phyloP scores from a whole-genome alignment of 495 filamentous ascomycete species.

The Trichoderma orchidacearum region DNA sequence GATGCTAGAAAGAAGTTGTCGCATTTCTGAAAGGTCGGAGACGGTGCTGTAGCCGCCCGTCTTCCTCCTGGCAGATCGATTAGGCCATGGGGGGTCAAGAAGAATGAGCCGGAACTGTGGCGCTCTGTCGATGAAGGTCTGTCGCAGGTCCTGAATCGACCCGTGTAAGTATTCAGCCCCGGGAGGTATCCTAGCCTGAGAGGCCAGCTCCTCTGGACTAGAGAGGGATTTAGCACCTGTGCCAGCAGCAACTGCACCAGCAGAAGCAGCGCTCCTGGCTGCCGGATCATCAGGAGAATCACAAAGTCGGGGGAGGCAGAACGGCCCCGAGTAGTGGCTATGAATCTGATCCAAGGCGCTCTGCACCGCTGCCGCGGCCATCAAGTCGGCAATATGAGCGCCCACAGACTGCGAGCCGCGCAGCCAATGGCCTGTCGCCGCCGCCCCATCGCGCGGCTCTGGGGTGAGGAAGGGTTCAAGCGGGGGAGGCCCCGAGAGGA shows the following conservation, averaged over 20 bases:
- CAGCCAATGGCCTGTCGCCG: background rate
- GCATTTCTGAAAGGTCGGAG: slow-evolving; percentile 20
- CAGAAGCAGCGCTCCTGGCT: background rate
- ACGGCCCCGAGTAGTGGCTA: slow-evolving; percentile 22
- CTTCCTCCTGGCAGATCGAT: slow-evolving; percentile 67
- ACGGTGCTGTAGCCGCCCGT: slow-evolving; percentile 45
- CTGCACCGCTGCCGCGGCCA: slow-evolving; percentile 26
- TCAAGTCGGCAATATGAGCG: slow-evolving; percentile 29
- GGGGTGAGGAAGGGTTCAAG: slow-evolving; percentile 28
- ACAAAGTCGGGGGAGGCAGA: slow-evolving; percentile 26
- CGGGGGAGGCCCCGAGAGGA: slow-evolving; percentile 20
- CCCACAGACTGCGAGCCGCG: slow-evolving; percentile 6
- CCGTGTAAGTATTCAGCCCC: slow-evolving; percentile 20
- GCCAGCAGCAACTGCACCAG: background rate
- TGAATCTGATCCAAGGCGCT: slow-evolving; percentile 23
- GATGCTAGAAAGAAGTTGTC: slow-evolving; percentile 31
- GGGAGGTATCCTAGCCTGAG: background rate
- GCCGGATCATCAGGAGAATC: background rate
- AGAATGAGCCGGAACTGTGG: slow-evolving; percentile 64
- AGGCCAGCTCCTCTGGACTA: no score
- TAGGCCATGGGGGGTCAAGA: slow-evolving; percentile 91
- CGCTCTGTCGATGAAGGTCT: slow-evolving; percentile 15
- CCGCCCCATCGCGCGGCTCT: slow-evolving; percentile 16
- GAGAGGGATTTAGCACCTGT: background rate
- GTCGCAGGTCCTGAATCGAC: slow-evolving; percentile 19